Evolutionary conservation across 2,329 filamentous ascomycete genomes (phyloP).

Genomic region (Colletotrichum eremochloae): DNA sequence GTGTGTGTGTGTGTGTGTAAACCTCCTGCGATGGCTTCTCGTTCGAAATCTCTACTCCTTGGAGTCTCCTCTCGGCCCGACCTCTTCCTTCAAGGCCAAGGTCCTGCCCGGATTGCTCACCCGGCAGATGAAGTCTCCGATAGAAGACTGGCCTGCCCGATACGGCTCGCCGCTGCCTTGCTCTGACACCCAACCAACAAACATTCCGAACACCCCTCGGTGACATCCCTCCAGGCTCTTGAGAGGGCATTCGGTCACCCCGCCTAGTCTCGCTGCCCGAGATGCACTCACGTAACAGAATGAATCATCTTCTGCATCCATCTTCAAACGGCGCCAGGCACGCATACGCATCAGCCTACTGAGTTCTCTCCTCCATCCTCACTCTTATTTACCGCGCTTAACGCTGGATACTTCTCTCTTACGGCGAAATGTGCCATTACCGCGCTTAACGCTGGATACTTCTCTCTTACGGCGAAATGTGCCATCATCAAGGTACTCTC

Average conservation of each 20-base stretch:
- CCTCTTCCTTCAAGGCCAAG: background rate
- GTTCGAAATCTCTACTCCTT: background rate
- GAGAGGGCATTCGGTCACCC: background rate
- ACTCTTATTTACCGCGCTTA: background rate
- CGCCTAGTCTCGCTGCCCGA: background rate
- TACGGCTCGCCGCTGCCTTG: background rate
- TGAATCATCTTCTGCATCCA: conserved; percentile 6
- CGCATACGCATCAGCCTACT: too few species aligned
- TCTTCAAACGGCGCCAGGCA: background rate
- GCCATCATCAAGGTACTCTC: background rate
- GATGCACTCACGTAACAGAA: background rate
- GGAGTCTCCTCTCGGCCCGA: background rate
- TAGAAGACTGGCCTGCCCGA: background rate
- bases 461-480: background rate
- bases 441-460: background rate
- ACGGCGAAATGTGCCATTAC: background rate
- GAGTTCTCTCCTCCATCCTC: too few species aligned
- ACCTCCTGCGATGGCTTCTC: background rate
- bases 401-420: background rate
- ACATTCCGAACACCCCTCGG: background rate
- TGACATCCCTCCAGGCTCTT: background rate
- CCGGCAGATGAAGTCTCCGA: background rate
- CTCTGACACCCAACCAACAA: too few species aligned
- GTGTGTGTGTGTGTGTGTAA: background rate
- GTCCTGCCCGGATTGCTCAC: background rate